phyloP scores from a whole-genome alignment of 768 basidiomycete species.

The Crepidotus variabilis region DNA sequence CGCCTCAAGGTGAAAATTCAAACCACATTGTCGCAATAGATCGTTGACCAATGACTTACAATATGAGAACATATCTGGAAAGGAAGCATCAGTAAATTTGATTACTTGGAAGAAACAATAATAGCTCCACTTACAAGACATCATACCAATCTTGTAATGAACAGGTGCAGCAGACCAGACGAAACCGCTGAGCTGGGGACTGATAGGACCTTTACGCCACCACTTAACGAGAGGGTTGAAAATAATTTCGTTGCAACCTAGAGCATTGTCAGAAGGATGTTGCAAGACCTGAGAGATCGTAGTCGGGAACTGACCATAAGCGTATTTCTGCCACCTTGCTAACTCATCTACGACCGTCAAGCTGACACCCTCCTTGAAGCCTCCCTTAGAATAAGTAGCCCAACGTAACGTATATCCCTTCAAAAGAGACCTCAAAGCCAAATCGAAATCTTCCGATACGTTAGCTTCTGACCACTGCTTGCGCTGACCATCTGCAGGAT shows the following conservation, averaged over 20 bases:
- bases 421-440: constrained; percentile 66
- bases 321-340: constrained; percentile 85
- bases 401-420: constrained; percentile 72
- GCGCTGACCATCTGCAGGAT: constrained; percentile 54
- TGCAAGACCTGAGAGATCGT: too few species aligned
- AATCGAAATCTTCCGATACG: constrained; percentile 81
- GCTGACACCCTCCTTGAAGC: constrained; percentile 88
- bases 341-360: constrained; percentile 86
- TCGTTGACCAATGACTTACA: constrained; percentile 21
- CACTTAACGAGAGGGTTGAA: constrained; percentile 81
- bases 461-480: constrained; percentile 77
- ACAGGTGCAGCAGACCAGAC: constrained; percentile 74
- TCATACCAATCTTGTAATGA: constrained; percentile 81
- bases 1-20: too few species aligned
- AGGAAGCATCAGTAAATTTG: background rate
- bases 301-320: constrained; percentile 37
- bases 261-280: constrained; percentile 3
- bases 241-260: constrained; percentile 70
- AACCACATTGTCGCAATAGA: too few species aligned
- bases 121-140: constrained; percentile 47
- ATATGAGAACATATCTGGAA: constrained; percentile 45
- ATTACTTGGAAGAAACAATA: constrained; percentile 1
- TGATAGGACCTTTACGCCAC: constrained; percentile 78
- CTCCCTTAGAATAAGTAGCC: constrained; percentile 82
- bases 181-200: constrained; percentile 65